A percentile compares a stretch with the other conserved stretches of the same genome.
phyloP scores from a whole-genome alignment of 768 basidiomycete species.

The Pisolithus albus region DNA sequence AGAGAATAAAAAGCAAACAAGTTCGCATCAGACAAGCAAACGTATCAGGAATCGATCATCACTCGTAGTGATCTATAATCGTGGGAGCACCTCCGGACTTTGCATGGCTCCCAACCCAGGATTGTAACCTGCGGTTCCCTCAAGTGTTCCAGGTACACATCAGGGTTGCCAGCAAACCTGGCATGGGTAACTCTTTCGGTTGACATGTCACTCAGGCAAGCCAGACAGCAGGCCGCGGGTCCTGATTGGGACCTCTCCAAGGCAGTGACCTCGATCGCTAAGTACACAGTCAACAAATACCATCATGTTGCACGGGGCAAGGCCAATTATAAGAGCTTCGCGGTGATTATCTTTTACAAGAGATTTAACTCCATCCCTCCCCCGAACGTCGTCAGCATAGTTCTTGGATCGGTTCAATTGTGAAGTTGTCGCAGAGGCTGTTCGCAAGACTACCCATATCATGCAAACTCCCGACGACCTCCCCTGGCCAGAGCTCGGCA shows the following conservation, averaged over 20 bases:
- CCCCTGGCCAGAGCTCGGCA: constrained; percentile 81
- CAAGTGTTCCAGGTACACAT: constrained; percentile 22
- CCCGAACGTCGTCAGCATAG: constrained; percentile 12
- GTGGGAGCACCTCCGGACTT: constrained; percentile 21
- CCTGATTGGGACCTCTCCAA: constrained; percentile 17
- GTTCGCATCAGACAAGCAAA: constrained; percentile 7
- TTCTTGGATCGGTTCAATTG: constrained; percentile 10
- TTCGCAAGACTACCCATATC: constrained; percentile 1
- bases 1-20: not conserved
- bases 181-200: constrained; percentile 23
- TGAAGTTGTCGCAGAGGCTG: constrained; percentile 9
- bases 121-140: constrained; percentile 11
- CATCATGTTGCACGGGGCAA: constrained; percentile 19
- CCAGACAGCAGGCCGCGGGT: constrained; percentile 20
- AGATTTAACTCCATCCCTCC: constrained; percentile 32
- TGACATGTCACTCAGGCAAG: constrained; percentile 29
- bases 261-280: constrained; percentile 31
- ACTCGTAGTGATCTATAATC: constrained; percentile 30
- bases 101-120: constrained; percentile 11
- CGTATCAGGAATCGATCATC: constrained; percentile 24
- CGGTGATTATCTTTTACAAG: constrained; percentile 28
- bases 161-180: constrained; percentile 27
- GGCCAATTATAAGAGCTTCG: constrained; percentile 31
- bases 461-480: constrained; percentile 61
- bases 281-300: constrained; percentile 15